Evolutionary conservation across 2,329 filamentous ascomycete genomes (phyloP).

Genomic region (Penicillium sp.): DNA sequence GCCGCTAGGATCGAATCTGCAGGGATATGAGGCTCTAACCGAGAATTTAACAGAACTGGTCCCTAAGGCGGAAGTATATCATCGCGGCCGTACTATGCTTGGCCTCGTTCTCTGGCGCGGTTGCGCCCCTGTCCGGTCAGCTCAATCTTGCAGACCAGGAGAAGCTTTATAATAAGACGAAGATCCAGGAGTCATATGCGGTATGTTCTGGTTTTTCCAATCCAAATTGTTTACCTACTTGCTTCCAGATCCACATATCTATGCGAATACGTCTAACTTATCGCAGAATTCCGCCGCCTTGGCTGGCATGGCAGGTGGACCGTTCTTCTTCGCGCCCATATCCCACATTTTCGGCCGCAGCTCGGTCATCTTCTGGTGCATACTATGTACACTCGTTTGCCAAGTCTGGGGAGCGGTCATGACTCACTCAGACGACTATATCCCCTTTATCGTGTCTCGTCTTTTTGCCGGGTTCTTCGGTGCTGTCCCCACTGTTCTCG

Average conservation of each 20-base stretch:
- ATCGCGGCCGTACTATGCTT: constrained; percentile 37
- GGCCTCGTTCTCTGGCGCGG: constrained; percentile 37
- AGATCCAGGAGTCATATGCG: constrained; percentile 34
- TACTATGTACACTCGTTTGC: constrained; percentile 35
- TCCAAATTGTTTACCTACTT: background rate
- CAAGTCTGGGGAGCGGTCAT: constrained; percentile 43
- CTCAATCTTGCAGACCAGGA: constrained; percentile 38
- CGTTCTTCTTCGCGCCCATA: constrained; percentile 41
- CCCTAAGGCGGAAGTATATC: constrained; percentile 30
- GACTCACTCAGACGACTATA: constrained; percentile 36
- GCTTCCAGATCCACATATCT: background rate
- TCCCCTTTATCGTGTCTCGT: constrained; percentile 39
- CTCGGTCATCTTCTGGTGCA: constrained; percentile 42
- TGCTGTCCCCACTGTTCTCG: constrained; percentile 39
- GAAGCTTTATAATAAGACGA: constrained; percentile 33
- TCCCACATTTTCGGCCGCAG: constrained; percentile 38
- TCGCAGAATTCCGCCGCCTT: constrained; percentile 38
- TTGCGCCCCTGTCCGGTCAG: constrained; percentile 37
- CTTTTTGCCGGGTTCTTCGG: constrained; percentile 45
- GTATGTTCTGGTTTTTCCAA: constrained; percentile 17
- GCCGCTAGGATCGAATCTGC: background rate
- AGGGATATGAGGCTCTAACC: background rate
- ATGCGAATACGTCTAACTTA: background rate
- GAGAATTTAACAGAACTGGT: constrained; percentile 35
- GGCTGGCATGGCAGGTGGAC: constrained; percentile 41